A percentile compares a stretch with the other conserved stretches of the same genome.
Conservation (phyloP, 2,329 filamentous ascomycete species). For the Amphichorda felina region DNA sequence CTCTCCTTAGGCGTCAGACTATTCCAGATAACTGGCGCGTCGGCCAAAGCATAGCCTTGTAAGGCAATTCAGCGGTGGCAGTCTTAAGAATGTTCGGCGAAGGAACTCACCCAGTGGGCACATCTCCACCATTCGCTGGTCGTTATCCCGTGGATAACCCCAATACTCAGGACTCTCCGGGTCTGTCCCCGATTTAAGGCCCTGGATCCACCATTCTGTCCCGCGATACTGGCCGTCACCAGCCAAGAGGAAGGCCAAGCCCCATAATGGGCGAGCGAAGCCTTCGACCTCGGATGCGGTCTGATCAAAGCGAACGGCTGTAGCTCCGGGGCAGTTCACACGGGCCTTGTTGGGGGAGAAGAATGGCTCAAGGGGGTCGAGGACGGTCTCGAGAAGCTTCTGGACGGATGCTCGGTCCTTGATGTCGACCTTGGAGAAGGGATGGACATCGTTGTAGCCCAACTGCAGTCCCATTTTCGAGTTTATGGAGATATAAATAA, state of each 20-base stretch:
- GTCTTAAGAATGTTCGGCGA: neutral
- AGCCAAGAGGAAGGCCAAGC: constrained; percentile 56
- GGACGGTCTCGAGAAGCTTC: constrained; percentile 46
- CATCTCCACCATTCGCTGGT: constrained; percentile 80
- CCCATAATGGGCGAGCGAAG: constrained; percentile 66
- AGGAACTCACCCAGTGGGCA: constrained; percentile 51
- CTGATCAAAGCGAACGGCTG: constrained; percentile 67
- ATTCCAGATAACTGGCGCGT: constrained; percentile 56
- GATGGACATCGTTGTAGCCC: constrained; percentile 40
- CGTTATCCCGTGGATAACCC: constrained; percentile 64
- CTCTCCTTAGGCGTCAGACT: constrained; percentile 50
- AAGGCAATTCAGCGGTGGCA: neutral
- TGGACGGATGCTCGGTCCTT: constrained; percentile 44
- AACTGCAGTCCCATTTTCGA: constrained; percentile 18
- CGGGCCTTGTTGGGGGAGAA: constrained; percentile 57
- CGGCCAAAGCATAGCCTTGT: constrained; percentile 55
- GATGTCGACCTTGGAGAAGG: constrained; percentile 40
- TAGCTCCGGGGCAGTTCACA: constrained; percentile 55
- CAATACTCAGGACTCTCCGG: constrained; percentile 61
- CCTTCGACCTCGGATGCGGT: constrained; percentile 68
- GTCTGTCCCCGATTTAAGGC: constrained; percentile 59
- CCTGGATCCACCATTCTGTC: constrained; percentile 52
- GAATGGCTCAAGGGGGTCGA: constrained; percentile 60
- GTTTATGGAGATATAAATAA: too few relatives aligned
- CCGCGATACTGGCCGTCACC: constrained; percentile 54